phyloP scores from a whole-genome alignment of 129 eudicot species.

The Cynara cardunculus region DNA sequence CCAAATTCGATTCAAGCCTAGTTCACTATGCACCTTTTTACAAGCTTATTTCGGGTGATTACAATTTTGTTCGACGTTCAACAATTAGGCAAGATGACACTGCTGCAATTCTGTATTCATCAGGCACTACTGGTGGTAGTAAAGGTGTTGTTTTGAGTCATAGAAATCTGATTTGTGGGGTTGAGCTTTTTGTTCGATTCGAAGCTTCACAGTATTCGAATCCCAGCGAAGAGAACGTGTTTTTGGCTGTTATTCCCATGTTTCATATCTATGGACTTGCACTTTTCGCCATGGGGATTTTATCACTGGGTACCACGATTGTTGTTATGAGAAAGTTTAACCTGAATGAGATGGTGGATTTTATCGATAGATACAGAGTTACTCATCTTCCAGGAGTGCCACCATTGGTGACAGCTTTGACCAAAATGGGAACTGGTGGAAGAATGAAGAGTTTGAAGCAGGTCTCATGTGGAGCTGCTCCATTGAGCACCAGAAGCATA shows the following conservation, averaged over 20 bases:
- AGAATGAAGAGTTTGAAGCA: constrained; percentile 59
- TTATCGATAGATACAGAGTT: constrained; percentile 51
- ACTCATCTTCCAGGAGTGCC: constrained; percentile 84
- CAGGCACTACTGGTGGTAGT: constrained; percentile 80
- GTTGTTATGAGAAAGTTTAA: constrained; percentile 65
- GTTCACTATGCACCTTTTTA: constrained; percentile 18
- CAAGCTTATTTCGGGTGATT: constrained; percentile 43
- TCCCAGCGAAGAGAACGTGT: constrained; percentile 42
- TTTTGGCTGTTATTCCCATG: constrained; percentile 78
- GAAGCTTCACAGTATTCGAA: constrained; percentile 58
- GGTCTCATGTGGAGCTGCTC: constrained; percentile 92
- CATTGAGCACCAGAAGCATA: constrained; percentile 41
- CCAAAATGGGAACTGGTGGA: constrained; percentile 32
- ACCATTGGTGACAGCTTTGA: constrained; percentile 56
- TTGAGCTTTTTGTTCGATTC: constrained; percentile 70
- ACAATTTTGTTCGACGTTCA: constrained; percentile 31
- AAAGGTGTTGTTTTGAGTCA: constrained; percentile 83
- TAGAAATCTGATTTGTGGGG: constrained; percentile 64
- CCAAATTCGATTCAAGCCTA: neutral
- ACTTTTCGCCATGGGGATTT: constrained; percentile 61
- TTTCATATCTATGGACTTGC: constrained; percentile 86
- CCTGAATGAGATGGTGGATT: constrained; percentile 46
- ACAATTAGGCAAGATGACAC: constrained; percentile 56
- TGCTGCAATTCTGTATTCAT: constrained; percentile 84
- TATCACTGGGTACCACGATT: constrained; percentile 60